Conservation (phyloP, 441 rosid genomes). For the Populus trichocarpa region DNA sequence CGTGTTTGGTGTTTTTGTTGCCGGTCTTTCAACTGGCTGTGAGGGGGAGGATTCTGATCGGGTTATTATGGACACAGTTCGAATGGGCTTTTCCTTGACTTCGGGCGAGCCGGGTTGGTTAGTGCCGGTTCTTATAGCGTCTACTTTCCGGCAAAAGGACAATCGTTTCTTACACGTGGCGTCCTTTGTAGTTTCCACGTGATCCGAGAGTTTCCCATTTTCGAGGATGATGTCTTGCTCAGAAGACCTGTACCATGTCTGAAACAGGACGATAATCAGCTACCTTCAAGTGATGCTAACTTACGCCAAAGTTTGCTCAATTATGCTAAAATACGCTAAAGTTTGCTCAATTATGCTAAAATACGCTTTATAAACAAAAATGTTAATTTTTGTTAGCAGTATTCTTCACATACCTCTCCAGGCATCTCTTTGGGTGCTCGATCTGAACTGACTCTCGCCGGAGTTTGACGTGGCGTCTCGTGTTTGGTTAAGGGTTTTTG, state of each 20-base stretch:
- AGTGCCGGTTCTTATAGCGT: constrained; percentile 11
- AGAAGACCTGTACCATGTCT: constrained; percentile 15
- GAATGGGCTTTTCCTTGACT: background rate
- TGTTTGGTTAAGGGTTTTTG: background rate
- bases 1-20: background rate
- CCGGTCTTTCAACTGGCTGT: background rate
- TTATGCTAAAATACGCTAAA: background rate
- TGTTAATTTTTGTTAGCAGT: background rate
- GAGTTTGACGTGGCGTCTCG: background rate
- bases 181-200: background rate
- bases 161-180: constrained; percentile 16
- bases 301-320: background rate
- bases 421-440: background rate
- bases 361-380: background rate
- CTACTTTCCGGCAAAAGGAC: constrained; percentile 25
- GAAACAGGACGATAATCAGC: background rate
- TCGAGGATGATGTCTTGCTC: constrained; percentile 13
- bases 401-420: background rate
- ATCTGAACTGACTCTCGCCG: background rate
- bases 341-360: background rate
- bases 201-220: constrained; percentile 17
- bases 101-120: constrained; percentile 27
- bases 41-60: constrained; percentile 16
- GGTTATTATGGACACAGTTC: background rate
- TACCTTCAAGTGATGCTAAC: too few relatives aligned